These are phyloP conservation scores for Clonostachys rosea DNA, from an alignment of 2,329 filamentous ascomycete genomes.

Conservation along the genomic window DNA sequence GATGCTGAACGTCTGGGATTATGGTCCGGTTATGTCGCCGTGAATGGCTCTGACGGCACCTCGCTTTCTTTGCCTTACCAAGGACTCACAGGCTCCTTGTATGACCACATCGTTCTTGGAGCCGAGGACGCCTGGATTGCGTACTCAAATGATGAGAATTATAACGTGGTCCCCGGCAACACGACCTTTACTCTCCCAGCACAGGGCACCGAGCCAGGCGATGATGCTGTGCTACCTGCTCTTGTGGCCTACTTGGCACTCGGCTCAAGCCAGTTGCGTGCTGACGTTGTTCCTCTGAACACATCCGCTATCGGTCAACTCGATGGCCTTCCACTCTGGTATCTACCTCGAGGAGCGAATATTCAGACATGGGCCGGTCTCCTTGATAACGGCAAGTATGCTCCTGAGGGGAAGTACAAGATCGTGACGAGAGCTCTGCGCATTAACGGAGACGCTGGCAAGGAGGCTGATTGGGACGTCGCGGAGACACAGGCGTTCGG, in stretches of 20 bases:
- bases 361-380: constrained; percentile 36
- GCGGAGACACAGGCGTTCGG: constrained; percentile 33
- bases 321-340: constrained; percentile 29
- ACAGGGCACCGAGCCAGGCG: constrained; percentile 16
- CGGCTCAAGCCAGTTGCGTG: constrained; percentile 36
- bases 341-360: constrained; percentile 11
- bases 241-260: constrained; percentile 26
- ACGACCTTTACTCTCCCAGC: constrained; percentile 34
- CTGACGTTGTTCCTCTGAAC: constrained; percentile 33
- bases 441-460: constrained; percentile 42
- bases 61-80: constrained; percentile 31
- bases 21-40: constrained; percentile 35
- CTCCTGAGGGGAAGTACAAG: constrained; percentile 43
- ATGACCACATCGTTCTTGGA: constrained; percentile 19
- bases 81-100: constrained; percentile 22
- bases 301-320: constrained; percentile 30
- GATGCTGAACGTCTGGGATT: constrained; percentile 25
- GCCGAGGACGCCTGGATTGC: constrained; percentile 22
- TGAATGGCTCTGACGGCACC: constrained; percentile 28
- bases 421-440: constrained; percentile 41
- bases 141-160: constrained; percentile 22
- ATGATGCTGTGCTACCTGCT: not conserved
- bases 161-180: constrained; percentile 20
- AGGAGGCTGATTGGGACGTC: constrained; percentile 40
- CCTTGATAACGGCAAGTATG: constrained; percentile 40